Evolutionary conservation across 768 basidiomycete genomes (phyloP).

Genomic region (Dictyophora rubrovolvata): DNA sequence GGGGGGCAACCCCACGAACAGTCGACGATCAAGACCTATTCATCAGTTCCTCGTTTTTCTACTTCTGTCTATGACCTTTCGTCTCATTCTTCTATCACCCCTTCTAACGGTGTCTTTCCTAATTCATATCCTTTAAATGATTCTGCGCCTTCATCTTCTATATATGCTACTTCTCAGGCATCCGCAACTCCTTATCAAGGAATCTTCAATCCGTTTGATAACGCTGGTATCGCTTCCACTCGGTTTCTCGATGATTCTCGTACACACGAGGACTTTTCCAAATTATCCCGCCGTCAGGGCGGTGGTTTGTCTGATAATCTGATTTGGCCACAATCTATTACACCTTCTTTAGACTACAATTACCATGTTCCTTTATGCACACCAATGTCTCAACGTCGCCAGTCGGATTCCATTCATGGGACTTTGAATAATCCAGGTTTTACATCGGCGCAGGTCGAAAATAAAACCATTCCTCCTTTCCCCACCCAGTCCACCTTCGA

Average conservation of each 20-base stretch:
- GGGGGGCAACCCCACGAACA: not conserved
- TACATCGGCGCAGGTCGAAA: not conserved
- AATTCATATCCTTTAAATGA: not conserved
- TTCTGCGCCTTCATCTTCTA: not conserved
- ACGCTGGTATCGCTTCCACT: not conserved
- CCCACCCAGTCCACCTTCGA: conserved; percentile 41
- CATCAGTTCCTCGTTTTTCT: conserved; percentile 1
- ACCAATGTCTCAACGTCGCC: conserved; percentile 22
- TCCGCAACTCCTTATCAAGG: not conserved
- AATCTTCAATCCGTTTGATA: conserved; percentile 5
- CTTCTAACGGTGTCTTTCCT: conserved; percentile 1
- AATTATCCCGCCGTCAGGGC: not conserved
- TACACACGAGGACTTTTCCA: not conserved
- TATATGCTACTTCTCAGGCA: conserved; percentile 1
- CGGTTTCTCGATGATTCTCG: not conserved
- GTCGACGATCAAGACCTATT: not conserved
- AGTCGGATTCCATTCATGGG: conserved; percentile 20
- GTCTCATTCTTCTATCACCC: not conserved
- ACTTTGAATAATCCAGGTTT: conserved; percentile 21
- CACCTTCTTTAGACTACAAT: conserved; percentile 40
- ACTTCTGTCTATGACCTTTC: not conserved
- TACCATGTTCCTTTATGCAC: conserved; percentile 20
- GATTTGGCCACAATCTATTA: conserved; percentile 34
- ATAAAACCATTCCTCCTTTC: conserved; percentile 17
- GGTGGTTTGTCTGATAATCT: conserved; percentile 25